Evolutionary conservation across 805 yeast species (phyloP).

Genomic region (Yamadazyma sp.): DNA sequence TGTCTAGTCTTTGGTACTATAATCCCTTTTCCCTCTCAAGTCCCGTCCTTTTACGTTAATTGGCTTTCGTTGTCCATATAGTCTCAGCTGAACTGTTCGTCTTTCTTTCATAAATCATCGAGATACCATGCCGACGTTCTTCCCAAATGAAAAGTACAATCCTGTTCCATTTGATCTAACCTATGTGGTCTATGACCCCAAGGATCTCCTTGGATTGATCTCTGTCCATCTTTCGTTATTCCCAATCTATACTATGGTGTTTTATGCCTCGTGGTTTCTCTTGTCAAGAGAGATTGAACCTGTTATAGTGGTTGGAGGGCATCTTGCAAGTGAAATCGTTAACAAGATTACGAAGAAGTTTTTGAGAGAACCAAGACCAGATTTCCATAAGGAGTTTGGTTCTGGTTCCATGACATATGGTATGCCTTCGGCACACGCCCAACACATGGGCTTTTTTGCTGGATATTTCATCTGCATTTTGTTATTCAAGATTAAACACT

Average conservation of each 20-base stretch:
- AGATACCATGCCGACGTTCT: conserved; percentile 20
- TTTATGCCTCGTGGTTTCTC: conserved; percentile 81
- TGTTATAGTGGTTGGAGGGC: conserved; percentile 81
- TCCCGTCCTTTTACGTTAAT: too few species aligned
- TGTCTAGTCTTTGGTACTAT: too few species aligned
- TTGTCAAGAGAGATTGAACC: conserved; percentile 84
- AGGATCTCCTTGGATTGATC: conserved; percentile 55
- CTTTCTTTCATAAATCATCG: conserved; percentile 1
- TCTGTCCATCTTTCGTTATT: conserved; percentile 74
- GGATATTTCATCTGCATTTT: conserved; percentile 50
- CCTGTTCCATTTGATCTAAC: conserved; percentile 81
- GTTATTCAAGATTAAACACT: conserved; percentile 40
- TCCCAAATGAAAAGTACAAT: conserved; percentile 19
- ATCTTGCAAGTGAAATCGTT: conserved; percentile 69
- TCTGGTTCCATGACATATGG: conserved; percentile 64
- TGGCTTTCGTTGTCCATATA: conserved; percentile 1
- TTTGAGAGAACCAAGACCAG: conserved; percentile 76
- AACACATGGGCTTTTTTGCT: conserved; percentile 88
- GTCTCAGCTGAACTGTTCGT: neutral
- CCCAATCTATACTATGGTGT: conserved; percentile 77
- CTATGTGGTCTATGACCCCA: conserved; percentile 73
- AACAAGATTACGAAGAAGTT: conserved; percentile 67
- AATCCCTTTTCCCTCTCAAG: too few species aligned
- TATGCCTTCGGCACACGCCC: conserved; percentile 97
- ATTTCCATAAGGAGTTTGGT: conserved; percentile 45